Evolutionary conservation across 768 basidiomycete genomes (phyloP), one percentile per base, ranked within the genome.

Genomic region (Artomyces pyxidatus): DNA sequence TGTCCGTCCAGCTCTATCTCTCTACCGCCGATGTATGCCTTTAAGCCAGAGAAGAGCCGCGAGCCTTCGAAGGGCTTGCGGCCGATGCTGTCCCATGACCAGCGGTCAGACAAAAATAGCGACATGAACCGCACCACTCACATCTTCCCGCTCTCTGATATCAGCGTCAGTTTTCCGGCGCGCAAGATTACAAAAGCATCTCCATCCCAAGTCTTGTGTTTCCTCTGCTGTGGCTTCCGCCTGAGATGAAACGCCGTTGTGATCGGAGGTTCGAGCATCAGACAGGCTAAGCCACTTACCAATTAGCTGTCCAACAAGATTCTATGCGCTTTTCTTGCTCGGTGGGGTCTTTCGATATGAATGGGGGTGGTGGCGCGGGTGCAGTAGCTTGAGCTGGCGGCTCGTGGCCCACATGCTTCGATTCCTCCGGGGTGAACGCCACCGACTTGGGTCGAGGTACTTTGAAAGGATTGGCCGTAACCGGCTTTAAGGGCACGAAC

Each of bases 151-250:
- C 76, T 74, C 58, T 87, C 84, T 3, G 82, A 78, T 35, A 86
- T 65, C 69, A 88, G 75, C 1, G 71, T 74, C 19, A 87, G 60
- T 50, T 75, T 77, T 11, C 72, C 71, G 19, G 68, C 71, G 28
- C 65, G 61, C 30, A 71, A 68, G 26, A 78, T 76, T 22, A 85
- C 69, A 63, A 75, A 85, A 7, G 74, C 81, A 53, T 83, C 88
- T 2, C 83, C 88, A 49, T 92, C 89, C 90, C 92, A 93, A 0
- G 82, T 86, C 60, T 87, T 86, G 57, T 89, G 77, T 65, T 92
- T 92, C 69, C 74, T 87, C 58, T 82, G 78, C 45, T 77, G 67
- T 11, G 71, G 77, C 57, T 83, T 86, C 30, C 89, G 76, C 88
- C 89, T 88, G 48, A 5, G 22, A 32, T 42, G 39, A 46, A 42